These are phyloP conservation scores for Elongisporangium prolatum DNA, from an alignment of 352 stramenopile species.

Conservation along the genomic window DNA sequence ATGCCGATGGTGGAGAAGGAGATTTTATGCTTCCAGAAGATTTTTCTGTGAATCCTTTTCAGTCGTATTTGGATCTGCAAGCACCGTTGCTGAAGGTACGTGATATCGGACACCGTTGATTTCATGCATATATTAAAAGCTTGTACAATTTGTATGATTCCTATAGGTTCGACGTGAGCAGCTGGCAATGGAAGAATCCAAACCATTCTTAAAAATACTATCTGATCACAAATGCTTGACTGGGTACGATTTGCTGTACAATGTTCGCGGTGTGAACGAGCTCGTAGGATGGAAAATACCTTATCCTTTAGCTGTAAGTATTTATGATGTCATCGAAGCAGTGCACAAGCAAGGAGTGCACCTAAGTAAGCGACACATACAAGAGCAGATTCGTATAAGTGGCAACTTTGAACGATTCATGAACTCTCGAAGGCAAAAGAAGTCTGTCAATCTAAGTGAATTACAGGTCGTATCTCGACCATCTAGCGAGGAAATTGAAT, in stretches of 20 bases:
- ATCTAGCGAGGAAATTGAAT: background rate
- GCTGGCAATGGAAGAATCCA: constrained; percentile 32
- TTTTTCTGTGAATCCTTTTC: constrained; percentile 27
- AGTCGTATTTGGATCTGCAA: constrained; percentile 26
- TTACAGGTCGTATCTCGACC: background rate
- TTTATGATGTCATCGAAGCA: constrained; percentile 53
- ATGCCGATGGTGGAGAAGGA: constrained; percentile 20
- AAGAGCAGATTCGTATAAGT: constrained; percentile 35
- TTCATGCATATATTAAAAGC: background rate
- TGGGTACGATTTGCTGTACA: constrained; percentile 53
- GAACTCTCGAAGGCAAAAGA: constrained; percentile 5
- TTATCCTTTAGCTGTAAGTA: constrained; percentile 30
- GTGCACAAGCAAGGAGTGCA: constrained; percentile 36
- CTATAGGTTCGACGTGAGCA: constrained; percentile 50
- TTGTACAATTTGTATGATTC: background rate
- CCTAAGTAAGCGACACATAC: constrained; percentile 34
- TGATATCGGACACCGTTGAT: background rate
- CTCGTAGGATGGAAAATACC: constrained; percentile 51
- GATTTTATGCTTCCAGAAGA: constrained; percentile 32
- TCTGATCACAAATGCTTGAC: constrained; percentile 44
- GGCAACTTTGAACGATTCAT: constrained; percentile 37
- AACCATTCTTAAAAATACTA: constrained; percentile 29
- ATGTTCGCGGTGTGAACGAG: constrained; percentile 38
- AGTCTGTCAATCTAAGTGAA: background rate
- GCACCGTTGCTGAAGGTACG: constrained; percentile 41